A percentile compares a stretch with the other conserved stretches of the same genome.
These are phyloP conservation scores for Hysterangium stoloniferum DNA, from an alignment of 768 basidiomycete species.

Conservation along the genomic window DNA sequence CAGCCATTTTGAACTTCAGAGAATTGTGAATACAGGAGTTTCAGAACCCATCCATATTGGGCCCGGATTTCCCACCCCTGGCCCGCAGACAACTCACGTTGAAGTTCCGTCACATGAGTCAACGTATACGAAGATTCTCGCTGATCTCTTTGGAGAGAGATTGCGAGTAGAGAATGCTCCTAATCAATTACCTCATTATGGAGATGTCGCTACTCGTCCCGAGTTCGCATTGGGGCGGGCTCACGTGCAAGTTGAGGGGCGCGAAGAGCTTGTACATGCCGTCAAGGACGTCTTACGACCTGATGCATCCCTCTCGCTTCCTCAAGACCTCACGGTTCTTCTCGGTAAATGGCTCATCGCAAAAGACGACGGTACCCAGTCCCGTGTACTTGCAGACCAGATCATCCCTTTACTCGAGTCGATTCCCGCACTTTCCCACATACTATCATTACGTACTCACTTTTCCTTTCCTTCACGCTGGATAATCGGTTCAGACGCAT, in stretches of 20 bases:
- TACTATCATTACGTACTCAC: conserved; percentile 40
- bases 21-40: conserved; percentile 40
- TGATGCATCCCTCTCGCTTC: conserved; percentile 35
- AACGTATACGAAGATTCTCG: conserved; percentile 84
- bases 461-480: conserved; percentile 72
- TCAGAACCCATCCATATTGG: conserved; percentile 40
- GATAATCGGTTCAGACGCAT: conserved; percentile 98
- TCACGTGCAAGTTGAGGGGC: conserved; percentile 70
- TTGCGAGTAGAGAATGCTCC: conserved; percentile 85
- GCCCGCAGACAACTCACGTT: conserved; percentile 43
- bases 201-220: conserved; percentile 77
- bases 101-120: conserved; percentile 73
- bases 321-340: conserved; percentile 55
- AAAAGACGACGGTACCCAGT: conserved; percentile 63
- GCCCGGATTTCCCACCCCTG: conserved; percentile 22
- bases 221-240: conserved; percentile 92
- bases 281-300: conserved; percentile 55
- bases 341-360: conserved; percentile 74
- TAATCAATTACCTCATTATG: conserved; percentile 57
- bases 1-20: conserved; percentile 37
- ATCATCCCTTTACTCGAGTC: conserved; percentile 45
- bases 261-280: conserved; percentile 55
- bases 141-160: conserved; percentile 69
- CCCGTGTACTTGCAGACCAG: conserved; percentile 47
- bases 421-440: conserved; percentile 26